A percentile compares a stretch with the other conserved stretches of the same genome.
Evolutionary conservation across 306 rosid genomes (phyloP).

Genomic region (Vigna nakashimae): DNA sequence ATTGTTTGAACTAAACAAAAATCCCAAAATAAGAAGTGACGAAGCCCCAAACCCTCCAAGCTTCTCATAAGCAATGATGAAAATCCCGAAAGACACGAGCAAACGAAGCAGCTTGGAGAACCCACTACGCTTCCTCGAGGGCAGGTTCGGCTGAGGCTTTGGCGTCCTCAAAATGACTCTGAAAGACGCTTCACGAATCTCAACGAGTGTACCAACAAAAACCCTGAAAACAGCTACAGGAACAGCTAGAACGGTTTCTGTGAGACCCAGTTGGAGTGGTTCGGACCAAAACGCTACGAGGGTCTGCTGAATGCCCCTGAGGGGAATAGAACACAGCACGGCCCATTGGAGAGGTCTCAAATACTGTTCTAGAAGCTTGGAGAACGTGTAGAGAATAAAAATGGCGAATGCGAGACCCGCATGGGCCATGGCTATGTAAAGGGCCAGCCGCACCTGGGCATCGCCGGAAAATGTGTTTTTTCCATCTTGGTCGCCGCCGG

Average conservation of each 20-base stretch:
- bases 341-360: slow-evolving; percentile 95
- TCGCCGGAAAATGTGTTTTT: slow-evolving; percentile 63
- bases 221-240: slow-evolving; percentile 77
- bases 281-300: slow-evolving; percentile 80
- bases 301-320: slow-evolving; percentile 79
- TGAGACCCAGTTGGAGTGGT: slow-evolving; percentile 75
- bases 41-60: slow-evolving; percentile 70
- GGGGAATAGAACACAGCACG: slow-evolving; percentile 86
- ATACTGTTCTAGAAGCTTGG: slow-evolving; percentile 78
- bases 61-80: slow-evolving; percentile 74
- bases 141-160: slow-evolving; percentile 42
- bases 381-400: slow-evolving; percentile 66
- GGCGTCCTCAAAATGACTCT: slow-evolving; percentile 62
- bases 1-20: slow-evolving; percentile 67
- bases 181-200: slow-evolving; percentile 62
- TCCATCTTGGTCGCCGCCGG: slow-evolving; percentile 48
- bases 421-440: slow-evolving; percentile 95
- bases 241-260: slow-evolving; percentile 82
- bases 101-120: slow-evolving; percentile 77
- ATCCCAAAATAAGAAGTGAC: slow-evolving; percentile 67
- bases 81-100: slow-evolving; percentile 80
- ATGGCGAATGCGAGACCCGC: slow-evolving; percentile 85
- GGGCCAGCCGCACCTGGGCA: slow-evolving; percentile 87
- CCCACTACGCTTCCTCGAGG: slow-evolving; percentile 53
- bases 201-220: slow-evolving; percentile 81